A percentile compares a stretch with the other conserved stretches of the same genome.
phyloP scores from a whole-genome alignment of 495 filamentous ascomycete genomes.

The Aspergillus indologenus region DNA sequence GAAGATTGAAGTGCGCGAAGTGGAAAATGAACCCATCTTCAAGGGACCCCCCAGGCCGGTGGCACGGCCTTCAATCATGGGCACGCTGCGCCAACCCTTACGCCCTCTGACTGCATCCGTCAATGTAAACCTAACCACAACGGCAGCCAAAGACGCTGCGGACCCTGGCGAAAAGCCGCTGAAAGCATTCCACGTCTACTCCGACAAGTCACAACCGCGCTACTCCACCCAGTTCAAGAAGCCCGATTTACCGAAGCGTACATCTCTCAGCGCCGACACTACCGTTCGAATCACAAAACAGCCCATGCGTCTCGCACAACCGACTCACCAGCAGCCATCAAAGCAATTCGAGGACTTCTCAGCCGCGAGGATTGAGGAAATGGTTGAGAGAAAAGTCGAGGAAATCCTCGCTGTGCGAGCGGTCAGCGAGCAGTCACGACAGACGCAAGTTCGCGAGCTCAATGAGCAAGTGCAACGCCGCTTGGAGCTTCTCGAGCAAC shows the following conservation, averaged over 20 bases:
- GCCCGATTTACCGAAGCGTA: constrained; percentile 34
- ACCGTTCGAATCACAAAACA: constrained; percentile 29
- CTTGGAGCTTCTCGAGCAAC: constrained; percentile 78
- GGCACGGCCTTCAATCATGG: constrained; percentile 39
- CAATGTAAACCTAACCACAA: constrained; percentile 55
- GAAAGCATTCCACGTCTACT: constrained; percentile 80
- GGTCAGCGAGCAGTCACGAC: constrained; percentile 45
- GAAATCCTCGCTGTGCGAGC: constrained; percentile 76
- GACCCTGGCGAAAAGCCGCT: constrained; percentile 68
- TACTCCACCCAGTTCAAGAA: constrained; percentile 38
- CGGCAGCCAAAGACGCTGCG: constrained; percentile 46
- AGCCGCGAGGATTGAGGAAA: constrained; percentile 78
- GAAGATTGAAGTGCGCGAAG: constrained; percentile 91
- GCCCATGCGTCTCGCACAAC: constrained; percentile 27
- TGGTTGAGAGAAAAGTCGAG: constrained; percentile 86
- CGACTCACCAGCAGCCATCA: constrained; percentile 25
- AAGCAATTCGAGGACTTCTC: constrained; percentile 50
- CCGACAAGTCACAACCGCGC: constrained; percentile 59
- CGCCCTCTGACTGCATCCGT: constrained; percentile 61
- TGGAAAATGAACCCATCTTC: constrained; percentile 88
- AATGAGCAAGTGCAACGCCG: constrained; percentile 76
- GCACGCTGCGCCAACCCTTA: constrained; percentile 67
- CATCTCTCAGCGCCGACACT: constrained; percentile 40
- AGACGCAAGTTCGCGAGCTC: constrained; percentile 54
- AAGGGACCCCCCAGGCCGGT: constrained; percentile 61